Evolutionary conservation across 179 eudicot genomes (phyloP).

Genomic region (Spinacia oleracea): DNA sequence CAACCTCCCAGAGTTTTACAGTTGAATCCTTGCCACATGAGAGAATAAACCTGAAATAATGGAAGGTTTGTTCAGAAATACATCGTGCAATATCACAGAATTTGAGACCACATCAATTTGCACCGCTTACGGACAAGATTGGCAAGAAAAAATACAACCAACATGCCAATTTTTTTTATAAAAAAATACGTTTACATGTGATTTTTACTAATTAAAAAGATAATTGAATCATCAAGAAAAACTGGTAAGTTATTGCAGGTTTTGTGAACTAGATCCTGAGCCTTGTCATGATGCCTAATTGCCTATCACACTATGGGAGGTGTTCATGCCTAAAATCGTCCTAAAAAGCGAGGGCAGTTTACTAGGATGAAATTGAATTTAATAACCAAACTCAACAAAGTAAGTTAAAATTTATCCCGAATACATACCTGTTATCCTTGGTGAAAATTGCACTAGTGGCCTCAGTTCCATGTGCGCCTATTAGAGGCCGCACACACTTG

Average conservation of each 20-base stretch:
- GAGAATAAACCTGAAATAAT: slow-evolving; percentile 56
- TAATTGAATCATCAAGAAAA: not conserved
- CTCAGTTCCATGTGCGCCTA: slow-evolving; percentile 76
- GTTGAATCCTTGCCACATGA: slow-evolving; percentile 81
- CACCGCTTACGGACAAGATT: not conserved
- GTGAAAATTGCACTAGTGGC: slow-evolving; percentile 70
- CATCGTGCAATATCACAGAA: not conserved
- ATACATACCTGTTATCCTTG: slow-evolving; percentile 67
- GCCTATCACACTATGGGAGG: not conserved
- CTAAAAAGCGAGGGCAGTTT: not conserved
- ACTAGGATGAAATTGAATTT: not conserved
- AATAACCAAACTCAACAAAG: not conserved
- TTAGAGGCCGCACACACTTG: slow-evolving; percentile 64
- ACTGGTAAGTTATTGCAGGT: not conserved
- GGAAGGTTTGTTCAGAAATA: slow-evolving; percentile 3
- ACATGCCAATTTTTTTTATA: not conserved
- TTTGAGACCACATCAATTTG: not conserved
- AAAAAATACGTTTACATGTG: not conserved
- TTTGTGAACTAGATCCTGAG: not conserved
- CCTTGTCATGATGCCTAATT: not conserved
- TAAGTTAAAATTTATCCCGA: not conserved
- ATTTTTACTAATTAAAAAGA: not conserved
- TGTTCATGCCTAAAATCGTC: not conserved
- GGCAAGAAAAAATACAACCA: not conserved
- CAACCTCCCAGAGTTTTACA: slow-evolving; percentile 86